A percentile compares a stretch with the other conserved stretches of the same genome.
phyloP scores from a whole-genome alignment of 2,329 filamentous ascomycete genomes.

The Pseudogymnoascus sp. region DNA sequence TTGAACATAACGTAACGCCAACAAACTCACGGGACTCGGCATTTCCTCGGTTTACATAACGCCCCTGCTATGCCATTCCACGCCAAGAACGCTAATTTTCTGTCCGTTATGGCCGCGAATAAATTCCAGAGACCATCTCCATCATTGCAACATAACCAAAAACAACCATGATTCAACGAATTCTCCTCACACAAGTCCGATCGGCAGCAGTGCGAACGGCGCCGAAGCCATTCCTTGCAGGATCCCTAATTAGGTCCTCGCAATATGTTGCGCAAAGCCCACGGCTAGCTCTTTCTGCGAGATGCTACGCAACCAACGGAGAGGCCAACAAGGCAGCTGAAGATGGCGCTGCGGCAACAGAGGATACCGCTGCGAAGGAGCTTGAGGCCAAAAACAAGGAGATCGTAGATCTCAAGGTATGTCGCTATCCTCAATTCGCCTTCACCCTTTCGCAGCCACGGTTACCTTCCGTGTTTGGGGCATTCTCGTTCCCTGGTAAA shows the following conservation, averaged over 20 bases:
- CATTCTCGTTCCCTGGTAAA: not conserved
- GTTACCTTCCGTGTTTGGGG: not conserved
- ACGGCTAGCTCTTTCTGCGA: constrained; percentile 17
- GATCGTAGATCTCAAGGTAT: constrained; percentile 76
- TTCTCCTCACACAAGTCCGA: constrained; percentile 39
- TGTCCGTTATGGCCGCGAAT: constrained; percentile 1
- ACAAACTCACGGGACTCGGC: not conserved
- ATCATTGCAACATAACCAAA: constrained; percentile 5
- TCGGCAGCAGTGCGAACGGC: constrained; percentile 27
- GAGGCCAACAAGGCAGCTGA: constrained; percentile 36
- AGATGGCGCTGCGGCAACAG: constrained; percentile 32
- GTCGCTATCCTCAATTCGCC: constrained; percentile 20
- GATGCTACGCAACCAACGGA: constrained; percentile 34
- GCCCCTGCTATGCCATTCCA: not conserved
- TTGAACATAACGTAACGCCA: constrained; percentile 6
- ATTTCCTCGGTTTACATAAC: constrained; percentile 8
- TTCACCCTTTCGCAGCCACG: not conserved
- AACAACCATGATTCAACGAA: constrained; percentile 41
- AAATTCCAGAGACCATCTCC: not conserved
- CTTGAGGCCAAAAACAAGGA: constrained; percentile 66
- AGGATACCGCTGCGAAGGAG: constrained; percentile 52
- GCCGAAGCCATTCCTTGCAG: constrained; percentile 19
- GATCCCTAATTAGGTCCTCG: constrained; percentile 33
- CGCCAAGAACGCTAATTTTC: constrained; percentile 7
- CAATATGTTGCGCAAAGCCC: constrained; percentile 23